phyloP scores from a whole-genome alignment of 257 asterid species.

The Jacaranda copaia region DNA sequence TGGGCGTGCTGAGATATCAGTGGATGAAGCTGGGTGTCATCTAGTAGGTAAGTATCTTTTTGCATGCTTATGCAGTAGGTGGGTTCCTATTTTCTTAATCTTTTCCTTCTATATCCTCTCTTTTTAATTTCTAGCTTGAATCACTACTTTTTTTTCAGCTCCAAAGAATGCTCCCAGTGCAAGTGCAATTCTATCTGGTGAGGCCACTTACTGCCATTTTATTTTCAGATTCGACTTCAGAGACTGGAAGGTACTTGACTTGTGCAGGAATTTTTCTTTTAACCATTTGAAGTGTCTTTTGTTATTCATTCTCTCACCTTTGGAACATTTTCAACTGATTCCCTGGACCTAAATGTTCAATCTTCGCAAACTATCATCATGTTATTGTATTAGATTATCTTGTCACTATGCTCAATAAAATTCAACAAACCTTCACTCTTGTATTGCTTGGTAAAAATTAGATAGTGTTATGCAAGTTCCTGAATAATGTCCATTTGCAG shows the following conservation, averaged over 20 bases:
- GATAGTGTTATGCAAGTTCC: not conserved
- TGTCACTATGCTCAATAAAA: too few relatives aligned
- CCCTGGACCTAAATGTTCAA: not conserved
- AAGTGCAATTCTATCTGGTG: slow-evolving; percentile 70
- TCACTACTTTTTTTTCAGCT: slow-evolving; percentile 47
- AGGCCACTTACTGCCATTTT: slow-evolving; percentile 72
- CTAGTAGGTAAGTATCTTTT: slow-evolving; percentile 65
- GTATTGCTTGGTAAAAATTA: too few relatives aligned
- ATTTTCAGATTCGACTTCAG: slow-evolving; percentile 78
- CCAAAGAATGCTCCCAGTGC: slow-evolving; percentile 94
- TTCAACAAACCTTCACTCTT: too few relatives aligned
- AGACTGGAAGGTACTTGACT: slow-evolving; percentile 85
- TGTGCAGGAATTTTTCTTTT: slow-evolving; percentile 3
- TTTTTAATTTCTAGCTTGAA: slow-evolving; percentile 3
- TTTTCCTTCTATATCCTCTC: slow-evolving; percentile 12
- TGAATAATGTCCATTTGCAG: slow-evolving; percentile 50
- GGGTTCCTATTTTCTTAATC: not conserved
- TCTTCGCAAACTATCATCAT: not conserved
- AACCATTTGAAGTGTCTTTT: not conserved
- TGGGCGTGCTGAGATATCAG: slow-evolving; percentile 82
- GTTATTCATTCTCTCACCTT: not conserved
- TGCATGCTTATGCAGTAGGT: not conserved
- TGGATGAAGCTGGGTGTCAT: slow-evolving; percentile 69
- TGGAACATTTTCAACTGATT: not conserved
- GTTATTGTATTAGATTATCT: not conserved